These are phyloP conservation scores for Saccharomycopsis fibuligera DNA, from an alignment of 805 yeast genomes.

Conservation along the genomic window DNA sequence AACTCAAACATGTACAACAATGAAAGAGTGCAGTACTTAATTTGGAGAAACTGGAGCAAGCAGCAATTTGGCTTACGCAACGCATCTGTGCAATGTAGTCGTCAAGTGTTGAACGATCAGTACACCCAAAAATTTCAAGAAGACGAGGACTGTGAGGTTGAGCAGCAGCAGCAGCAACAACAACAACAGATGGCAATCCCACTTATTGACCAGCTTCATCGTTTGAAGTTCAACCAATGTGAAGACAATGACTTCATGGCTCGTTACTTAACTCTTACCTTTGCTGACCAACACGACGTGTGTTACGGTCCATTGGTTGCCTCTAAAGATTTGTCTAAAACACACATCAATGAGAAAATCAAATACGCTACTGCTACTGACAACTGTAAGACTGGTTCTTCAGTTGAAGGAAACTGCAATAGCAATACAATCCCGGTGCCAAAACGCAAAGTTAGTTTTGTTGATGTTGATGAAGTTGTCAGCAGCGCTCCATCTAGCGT, in stretches of 20 bases:
- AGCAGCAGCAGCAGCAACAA: too few species aligned
- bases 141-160: background rate
- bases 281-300: constrained; percentile 6
- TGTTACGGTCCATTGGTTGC: constrained; percentile 13
- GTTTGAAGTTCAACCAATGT: constrained; percentile 4
- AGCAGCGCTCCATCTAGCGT: background rate
- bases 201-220: background rate
- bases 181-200: too few species aligned
- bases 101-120: background rate
- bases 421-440: too few species aligned
- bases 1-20: constrained; percentile 9
- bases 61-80: background rate
- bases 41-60: constrained; percentile 11
- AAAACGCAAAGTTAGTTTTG: background rate
- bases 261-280: constrained; percentile 2
- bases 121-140: background rate
- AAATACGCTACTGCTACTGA: constrained; percentile 1
- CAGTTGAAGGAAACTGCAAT: too few species aligned
- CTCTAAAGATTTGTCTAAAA: background rate
- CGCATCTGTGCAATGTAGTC: background rate
- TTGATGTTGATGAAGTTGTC: background rate
- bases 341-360: constrained; percentile 9
- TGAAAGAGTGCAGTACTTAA: constrained; percentile 2
- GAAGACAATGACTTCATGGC: background rate
- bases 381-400: too few species aligned